Percentiles rank a stretch among this genome's conserved stretches.
phyloP scores from a whole-genome alignment of 2,329 filamentous ascomycete genomes.

The Sclerotinia spermophila region DNA sequence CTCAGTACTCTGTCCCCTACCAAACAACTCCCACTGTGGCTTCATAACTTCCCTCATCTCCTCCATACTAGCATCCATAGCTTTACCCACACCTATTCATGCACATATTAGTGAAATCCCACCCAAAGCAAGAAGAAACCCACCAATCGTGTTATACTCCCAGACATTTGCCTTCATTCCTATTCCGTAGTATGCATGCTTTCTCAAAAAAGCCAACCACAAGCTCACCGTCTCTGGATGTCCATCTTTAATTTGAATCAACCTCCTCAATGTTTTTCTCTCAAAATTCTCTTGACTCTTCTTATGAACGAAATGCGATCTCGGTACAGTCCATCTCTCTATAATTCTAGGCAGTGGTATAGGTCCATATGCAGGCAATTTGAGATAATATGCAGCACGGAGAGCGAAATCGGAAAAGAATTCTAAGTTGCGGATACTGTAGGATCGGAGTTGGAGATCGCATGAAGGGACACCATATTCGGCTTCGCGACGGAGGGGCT shows the following conservation, averaged over 20 bases:
- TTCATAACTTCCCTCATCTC: conserved; percentile 44
- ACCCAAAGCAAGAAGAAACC: conserved; percentile 25
- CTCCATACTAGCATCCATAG: conserved; percentile 49
- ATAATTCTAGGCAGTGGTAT: conserved; percentile 80
- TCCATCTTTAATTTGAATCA: conserved; percentile 92
- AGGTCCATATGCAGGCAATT: conserved; percentile 80
- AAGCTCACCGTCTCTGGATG: conserved; percentile 83
- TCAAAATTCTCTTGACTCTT: conserved; percentile 99
- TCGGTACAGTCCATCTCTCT: conserved; percentile 92
- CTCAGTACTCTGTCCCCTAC: conserved; percentile 48
- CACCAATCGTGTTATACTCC: conserved; percentile 76
- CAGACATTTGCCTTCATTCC: conserved; percentile 99
- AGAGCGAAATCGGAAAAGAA: conserved; percentile 94
- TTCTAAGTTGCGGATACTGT: conserved; percentile 82
- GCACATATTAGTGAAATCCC: conserved; percentile 2
- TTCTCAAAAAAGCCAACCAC: conserved; percentile 89
- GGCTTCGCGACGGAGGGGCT: conserved; percentile 72
- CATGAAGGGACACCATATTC: conserved; percentile 78
- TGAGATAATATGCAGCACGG: conserved; percentile 89
- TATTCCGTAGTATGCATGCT: conserved; percentile 91
- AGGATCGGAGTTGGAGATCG: conserved; percentile 90
- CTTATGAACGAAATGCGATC: conserved; percentile 89
- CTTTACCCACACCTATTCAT: conserved; percentile 46
- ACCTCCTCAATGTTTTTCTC: conserved; percentile 75
- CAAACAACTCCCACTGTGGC: conserved; percentile 54